Base-by-base conservation (phyloP, 768 basidiomycete genomes). In the Kwoniella sp. region DNA sequence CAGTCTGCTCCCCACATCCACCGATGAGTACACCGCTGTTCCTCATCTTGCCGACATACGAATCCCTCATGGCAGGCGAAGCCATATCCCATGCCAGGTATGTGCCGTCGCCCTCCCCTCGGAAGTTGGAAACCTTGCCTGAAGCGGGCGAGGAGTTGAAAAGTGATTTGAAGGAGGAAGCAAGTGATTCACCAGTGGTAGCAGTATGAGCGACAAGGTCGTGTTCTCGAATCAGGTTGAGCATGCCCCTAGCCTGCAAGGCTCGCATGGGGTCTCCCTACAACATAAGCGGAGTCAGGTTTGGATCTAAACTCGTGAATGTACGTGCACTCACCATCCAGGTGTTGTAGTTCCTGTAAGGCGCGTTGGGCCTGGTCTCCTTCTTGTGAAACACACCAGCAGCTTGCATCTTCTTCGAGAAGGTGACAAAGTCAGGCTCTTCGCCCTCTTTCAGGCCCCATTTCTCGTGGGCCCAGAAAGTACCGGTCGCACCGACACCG, bases 381-480 rank as follows among this genome's bases (percentile, higher is more conserved):
- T 53, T 41, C 17, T 62, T 59, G 58, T 78, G 77, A 58, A 67
- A 78, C 59, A 77, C 72, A 0, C 76, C 76, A 19, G 65, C 57
- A n/a, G 75, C 76, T 52, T 77, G 75, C 67, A 73, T 71, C 68
- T 77, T 77, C 65, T 77, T 76, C 11, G 54, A 63, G 57, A 78
- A 78, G 10, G 77, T 76, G 10, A 78, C 75, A 53, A 78, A 77
- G 57, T 78, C 77, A 27, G 77, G 73, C 7, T 62, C 62, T 31
- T 62, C 59, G 5, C 57, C 61, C 10, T 56, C 47, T 7, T 48
- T 4, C 19, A 76, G 53, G 10, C 56, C 64, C 77, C 77, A 78
- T 46, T 76, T 69, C 45, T 77, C 77, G 63, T 77, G 75, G 4
- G 77, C 77, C 77, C 77, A 78, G 64, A 78, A 77, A 19, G 59